These are phyloP conservation scores for Chalciporus sp. DNA, from an alignment of 1,284 basidiomycete genomes.

Conservation along the genomic window DNA sequence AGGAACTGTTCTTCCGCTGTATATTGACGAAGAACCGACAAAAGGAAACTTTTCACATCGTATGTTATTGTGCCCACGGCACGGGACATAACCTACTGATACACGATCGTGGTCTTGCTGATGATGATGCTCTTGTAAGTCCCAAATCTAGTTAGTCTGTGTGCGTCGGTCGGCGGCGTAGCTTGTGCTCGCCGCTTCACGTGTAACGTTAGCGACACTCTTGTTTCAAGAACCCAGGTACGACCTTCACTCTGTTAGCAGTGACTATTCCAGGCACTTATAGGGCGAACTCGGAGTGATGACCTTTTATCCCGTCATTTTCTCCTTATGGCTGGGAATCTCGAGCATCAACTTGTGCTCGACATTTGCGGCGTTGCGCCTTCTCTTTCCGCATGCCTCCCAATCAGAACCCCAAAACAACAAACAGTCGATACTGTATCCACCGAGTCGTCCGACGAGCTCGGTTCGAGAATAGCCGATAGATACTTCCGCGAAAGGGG, in stretches of 20 bases:
- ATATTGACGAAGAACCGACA: background rate
- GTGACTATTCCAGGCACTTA: background rate
- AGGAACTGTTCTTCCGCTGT: background rate
- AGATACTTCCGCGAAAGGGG: background rate
- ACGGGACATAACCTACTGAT: background rate
- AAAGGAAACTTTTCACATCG: background rate
- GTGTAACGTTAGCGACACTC: constrained; percentile 27
- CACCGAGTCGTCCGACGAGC: no score
- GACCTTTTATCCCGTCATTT: background rate
- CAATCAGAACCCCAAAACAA: constrained; percentile 13
- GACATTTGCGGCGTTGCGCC: constrained; percentile 3
- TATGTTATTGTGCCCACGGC: background rate
- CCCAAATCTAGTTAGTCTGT: background rate
- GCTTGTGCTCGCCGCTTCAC: constrained; percentile 28
- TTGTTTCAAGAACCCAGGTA: background rate
- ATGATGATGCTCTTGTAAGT: background rate
- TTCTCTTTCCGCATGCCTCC: constrained; percentile 1
- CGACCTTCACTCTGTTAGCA: constrained; percentile 3
- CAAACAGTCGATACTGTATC: no score
- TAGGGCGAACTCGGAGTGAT: constrained; percentile 9
- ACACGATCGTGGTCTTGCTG: no score
- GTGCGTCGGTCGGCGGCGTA: background rate
- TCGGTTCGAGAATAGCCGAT: background rate
- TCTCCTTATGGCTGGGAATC: background rate
- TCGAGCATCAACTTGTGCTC: no score